Evolutionary conservation across 176 grass and related monocot genomes (phyloP).

Genomic region (Cocos nucifera): DNA sequence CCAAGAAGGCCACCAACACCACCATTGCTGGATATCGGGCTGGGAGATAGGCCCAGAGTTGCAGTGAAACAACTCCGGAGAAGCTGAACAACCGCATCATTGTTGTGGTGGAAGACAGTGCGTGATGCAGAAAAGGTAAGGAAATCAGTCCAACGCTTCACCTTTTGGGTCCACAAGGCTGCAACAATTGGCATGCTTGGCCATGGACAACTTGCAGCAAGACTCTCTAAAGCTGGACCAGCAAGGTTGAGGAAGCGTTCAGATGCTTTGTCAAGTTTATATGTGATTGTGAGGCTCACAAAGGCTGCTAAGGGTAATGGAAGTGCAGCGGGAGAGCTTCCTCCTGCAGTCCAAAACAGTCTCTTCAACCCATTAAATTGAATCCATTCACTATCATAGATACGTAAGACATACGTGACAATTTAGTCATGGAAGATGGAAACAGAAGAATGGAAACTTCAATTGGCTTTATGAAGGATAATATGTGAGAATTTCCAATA

Average conservation of each 20-base stretch:
- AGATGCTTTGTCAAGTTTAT: conserved; percentile 95
- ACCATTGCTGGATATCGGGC: conserved; percentile 48
- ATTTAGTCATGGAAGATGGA: not conserved
- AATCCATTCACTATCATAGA: no score
- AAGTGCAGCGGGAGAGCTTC: conserved; percentile 66
- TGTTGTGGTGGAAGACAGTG: conserved; percentile 95
- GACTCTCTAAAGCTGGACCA: conserved; percentile 87
- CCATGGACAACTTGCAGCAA: conserved; percentile 94
- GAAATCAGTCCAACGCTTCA: conserved; percentile 91
- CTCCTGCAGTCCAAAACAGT: conserved; percentile 41
- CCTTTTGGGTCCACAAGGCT: conserved; percentile 89
- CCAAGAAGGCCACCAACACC: conserved; percentile 84
- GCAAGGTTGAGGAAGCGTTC: conserved; percentile 93
- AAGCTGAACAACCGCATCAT: conserved; percentile 67
- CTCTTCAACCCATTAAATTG: not conserved
- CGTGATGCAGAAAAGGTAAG: conserved; percentile 86
- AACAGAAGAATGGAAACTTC: not conserved
- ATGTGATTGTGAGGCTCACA: conserved; percentile 92
- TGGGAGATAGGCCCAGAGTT: conserved; percentile 46
- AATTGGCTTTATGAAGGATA: conserved; percentile 17
- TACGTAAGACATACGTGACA: no score
- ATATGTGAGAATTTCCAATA: no score
- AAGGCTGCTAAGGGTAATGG: conserved; percentile 90
- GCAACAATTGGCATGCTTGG: conserved; percentile 98
- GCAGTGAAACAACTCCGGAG: conserved; percentile 77